Conservation (phyloP, 441 rosid genomes). For the Erodium texanum region DNA sequence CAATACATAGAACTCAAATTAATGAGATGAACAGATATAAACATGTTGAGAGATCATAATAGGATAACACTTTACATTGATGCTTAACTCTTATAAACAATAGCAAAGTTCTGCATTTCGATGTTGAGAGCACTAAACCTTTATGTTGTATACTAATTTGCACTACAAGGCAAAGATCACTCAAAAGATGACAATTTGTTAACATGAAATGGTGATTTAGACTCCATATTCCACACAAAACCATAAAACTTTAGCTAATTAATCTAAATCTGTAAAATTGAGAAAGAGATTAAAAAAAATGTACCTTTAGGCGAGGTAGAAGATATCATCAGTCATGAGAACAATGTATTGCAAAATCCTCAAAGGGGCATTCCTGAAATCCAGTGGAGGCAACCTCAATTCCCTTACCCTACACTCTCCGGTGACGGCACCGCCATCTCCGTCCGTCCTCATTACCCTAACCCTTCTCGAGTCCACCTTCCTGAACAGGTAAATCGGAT, state of each 20-base stretch:
- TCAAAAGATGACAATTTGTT: neutral
- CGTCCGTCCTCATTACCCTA: constrained; percentile 22
- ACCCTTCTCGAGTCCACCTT: constrained; percentile 50
- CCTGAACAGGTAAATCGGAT: constrained; percentile 46
- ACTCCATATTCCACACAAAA: neutral
- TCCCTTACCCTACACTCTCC: constrained; percentile 55
- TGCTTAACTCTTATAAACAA: neutral
- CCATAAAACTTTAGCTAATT: neutral
- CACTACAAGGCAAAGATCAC: neutral
- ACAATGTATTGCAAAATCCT: constrained; percentile 58
- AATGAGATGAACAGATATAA: too few species aligned
- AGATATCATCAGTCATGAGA: constrained; percentile 57
- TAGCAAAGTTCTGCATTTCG: neutral
- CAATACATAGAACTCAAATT: too few species aligned
- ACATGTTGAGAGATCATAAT: too few species aligned
- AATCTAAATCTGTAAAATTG: neutral
- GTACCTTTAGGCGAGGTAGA: constrained; percentile 40
- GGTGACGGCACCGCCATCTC: neutral
- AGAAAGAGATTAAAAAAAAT: neutral
- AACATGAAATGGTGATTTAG: neutral
- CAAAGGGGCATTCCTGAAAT: constrained; percentile 56
- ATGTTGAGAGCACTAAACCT: neutral
- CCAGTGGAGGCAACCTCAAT: constrained; percentile 51
- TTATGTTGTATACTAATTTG: neutral
- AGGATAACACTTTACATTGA: neutral